Conservation (phyloP, 441 rosid species). For the Populus hybrid region DNA sequence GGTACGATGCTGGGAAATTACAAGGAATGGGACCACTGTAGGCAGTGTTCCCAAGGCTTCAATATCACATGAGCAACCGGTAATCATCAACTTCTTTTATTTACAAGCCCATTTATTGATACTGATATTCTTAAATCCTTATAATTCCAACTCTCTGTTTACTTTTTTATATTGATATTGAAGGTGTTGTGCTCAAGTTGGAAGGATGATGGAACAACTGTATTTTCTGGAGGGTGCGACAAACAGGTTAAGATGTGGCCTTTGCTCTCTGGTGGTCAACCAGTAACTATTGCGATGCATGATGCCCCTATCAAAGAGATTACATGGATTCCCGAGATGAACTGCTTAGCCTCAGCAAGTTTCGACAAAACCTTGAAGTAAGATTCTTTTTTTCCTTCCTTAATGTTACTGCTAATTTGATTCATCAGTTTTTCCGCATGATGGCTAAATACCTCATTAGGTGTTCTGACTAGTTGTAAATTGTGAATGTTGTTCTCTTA, state of each 20-base stretch:
- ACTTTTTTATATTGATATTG: constrained; percentile 8
- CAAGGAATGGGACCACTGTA: constrained; percentile 48
- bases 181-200: constrained; percentile 93
- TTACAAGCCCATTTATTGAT: constrained; percentile 8
- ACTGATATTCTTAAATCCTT: constrained; percentile 4
- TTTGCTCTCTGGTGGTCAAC: constrained; percentile 73
- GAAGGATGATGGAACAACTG: constrained; percentile 97
- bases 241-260: constrained; percentile 99
- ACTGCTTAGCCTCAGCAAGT: constrained; percentile 79
- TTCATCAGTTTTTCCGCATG: background rate
- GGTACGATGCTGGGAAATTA: constrained; percentile 96
- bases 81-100: constrained; percentile 26
- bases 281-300: constrained; percentile 91
- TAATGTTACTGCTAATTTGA: background rate
- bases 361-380: constrained; percentile 97
- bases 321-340: constrained; percentile 97
- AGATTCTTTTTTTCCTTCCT: background rate
- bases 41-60: constrained; percentile 79
- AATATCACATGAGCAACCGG: constrained; percentile 92
- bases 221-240: constrained; percentile 94
- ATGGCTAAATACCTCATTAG: background rate
- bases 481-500: background rate
- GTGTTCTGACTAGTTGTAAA: background rate
- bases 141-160: background rate
- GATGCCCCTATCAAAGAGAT: constrained; percentile 78